A percentile compares a stretch with the other conserved stretches of the same genome.
phyloP scores from a whole-genome alignment of 108 stramenopile genomes.

The Heterococcus sp. region DNA sequence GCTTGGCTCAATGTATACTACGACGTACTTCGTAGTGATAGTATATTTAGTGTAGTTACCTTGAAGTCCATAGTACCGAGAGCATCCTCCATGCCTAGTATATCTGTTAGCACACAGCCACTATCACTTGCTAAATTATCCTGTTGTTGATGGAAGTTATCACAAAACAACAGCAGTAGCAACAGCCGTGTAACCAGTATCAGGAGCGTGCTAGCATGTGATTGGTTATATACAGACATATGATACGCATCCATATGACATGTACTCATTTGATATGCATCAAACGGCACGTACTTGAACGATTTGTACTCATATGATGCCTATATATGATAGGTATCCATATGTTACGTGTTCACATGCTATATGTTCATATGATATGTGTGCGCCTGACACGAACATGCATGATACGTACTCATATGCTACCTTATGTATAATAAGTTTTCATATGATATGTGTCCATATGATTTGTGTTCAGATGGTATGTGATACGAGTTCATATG shows the following conservation, averaged over 20 bases:
- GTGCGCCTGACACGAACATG: not conserved
- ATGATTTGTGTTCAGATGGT: not conserved
- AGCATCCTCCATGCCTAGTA: slow-evolving; percentile 79
- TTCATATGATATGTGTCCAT: not conserved
- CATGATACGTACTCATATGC: not conserved
- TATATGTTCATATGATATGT: slow-evolving; percentile 62
- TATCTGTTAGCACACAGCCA: slow-evolving; percentile 68
- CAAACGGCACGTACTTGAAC: too few species aligned
- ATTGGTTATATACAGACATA: not conserved
- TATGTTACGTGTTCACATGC: too few species aligned
- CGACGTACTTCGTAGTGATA: too few species aligned
- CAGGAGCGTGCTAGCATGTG: too few species aligned
- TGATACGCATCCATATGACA: not conserved
- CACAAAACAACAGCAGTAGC: not conserved
- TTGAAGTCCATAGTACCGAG: slow-evolving; percentile 91
- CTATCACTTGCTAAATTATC: not conserved
- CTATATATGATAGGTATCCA: too few species aligned
- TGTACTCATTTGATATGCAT: too few species aligned
- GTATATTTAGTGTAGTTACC: too few species aligned
- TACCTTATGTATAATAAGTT: not conserved
- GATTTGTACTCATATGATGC: too few species aligned
- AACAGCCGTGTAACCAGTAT: not conserved
- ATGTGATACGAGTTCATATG: slow-evolving; percentile 47
- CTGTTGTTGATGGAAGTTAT: not conserved
- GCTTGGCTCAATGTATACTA: too few species aligned